Evolutionary conservation across 768 basidiomycete species (phyloP), one percentile per base, ranked within the genome.

Genomic region (Suillus subalutaceus): DNA sequence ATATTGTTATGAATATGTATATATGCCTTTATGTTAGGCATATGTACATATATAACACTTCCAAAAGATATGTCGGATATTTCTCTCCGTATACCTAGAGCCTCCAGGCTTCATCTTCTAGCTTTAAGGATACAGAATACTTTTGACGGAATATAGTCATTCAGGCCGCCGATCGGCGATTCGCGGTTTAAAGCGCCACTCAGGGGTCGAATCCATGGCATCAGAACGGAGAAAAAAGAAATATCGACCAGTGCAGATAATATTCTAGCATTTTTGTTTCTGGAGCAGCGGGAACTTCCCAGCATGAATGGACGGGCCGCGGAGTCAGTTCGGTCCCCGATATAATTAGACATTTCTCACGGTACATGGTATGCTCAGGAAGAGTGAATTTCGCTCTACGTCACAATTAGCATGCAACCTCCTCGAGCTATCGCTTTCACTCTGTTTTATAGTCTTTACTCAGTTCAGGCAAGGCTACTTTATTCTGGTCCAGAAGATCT

Each of bases 401-500:
- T 63, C 20, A 55, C 61, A 43, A 38, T 61, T 20, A 60, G 58
- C 62, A 76, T 40, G 35, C 67, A 70, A 6, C 50, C 62, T 5
- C 41, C 72, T 37, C 63, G 62, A 15, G 53, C 50, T 40, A 41
- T 56, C 43, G 66, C 63, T 53, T 66, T 78, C 61, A 66, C 64
- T 8, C 16, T 78, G 41, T 72, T 73, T 63, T 68, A 63, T 69
- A 66, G 63, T 13, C 56, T 52, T 30, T 64, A 32, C 2, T 57
- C 71, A 6, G 57, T 63, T 65, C 72, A 52, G 50, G 81, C 79
- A 0, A 76, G 73, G 0, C 69, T 87, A n/a, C 75, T 89, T 37
- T 88, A 92, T 73, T 87, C 90, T 10, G 83, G 93, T 56, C 92
- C 93, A 37, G 90, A 94, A 71, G 93, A 95, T 71, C 81, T 88